Conservation (phyloP, 257 asterid genomes). For the Rubia yunnanensis region DNA sequence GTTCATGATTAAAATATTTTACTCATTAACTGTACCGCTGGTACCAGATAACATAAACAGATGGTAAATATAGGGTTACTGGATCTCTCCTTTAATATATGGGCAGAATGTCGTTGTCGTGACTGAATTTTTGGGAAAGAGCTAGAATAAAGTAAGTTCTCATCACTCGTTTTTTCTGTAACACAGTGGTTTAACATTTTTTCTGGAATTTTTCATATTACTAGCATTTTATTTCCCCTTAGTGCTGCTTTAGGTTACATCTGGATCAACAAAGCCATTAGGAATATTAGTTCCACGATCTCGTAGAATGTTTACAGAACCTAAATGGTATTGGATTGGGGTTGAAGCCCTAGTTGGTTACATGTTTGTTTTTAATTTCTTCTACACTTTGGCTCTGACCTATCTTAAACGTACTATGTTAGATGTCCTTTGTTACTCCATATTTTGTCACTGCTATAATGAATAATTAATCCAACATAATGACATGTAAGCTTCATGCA, state of each 20-base stretch:
- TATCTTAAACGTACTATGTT: constrained; percentile 56
- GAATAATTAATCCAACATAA: background rate
- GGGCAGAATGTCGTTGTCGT: constrained; percentile 82
- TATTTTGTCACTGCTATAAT: constrained; percentile 4
- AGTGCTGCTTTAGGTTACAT: constrained; percentile 16
- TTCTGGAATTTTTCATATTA: no score
- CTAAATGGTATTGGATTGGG: constrained; percentile 43
- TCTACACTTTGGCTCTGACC: constrained; percentile 29
- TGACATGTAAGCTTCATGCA: constrained; percentile 23
- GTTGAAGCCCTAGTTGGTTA: constrained; percentile 34
- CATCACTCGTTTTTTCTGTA: constrained; percentile 11
- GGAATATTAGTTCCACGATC: constrained; percentile 24
- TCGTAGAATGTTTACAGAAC: constrained; percentile 33
- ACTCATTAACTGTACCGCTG: background rate
- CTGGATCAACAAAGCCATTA: constrained; percentile 18
- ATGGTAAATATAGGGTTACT: constrained; percentile 99
- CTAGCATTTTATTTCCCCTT: background rate
- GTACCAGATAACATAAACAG: constrained; percentile 14
- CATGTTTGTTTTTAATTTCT: constrained; percentile 20
- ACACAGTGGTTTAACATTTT: background rate
- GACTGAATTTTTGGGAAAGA: constrained; percentile 73
- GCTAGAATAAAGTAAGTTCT: constrained; percentile 42
- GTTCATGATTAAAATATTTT: background rate
- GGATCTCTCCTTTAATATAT: constrained; percentile 91
- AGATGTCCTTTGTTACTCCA: background rate